Percentiles rank a stretch among this genome's conserved stretches.
Conservation (phyloP, 139 green algal genomes). For the Chlorella ohadii region DNA sequence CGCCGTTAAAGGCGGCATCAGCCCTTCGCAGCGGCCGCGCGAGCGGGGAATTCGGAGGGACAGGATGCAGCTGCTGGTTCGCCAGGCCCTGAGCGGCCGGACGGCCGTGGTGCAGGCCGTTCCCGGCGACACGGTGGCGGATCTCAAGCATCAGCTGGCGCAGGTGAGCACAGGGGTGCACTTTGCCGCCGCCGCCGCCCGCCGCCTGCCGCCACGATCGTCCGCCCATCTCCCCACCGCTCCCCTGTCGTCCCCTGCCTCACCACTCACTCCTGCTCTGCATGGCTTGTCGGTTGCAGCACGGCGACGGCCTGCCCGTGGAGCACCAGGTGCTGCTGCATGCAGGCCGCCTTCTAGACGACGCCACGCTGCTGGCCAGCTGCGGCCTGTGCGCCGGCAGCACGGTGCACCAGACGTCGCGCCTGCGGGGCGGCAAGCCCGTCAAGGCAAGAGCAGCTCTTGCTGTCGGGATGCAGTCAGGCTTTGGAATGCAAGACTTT, state of each 20-base stretch:
- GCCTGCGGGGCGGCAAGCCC: conserved; percentile 42
- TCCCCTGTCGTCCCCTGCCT: not conserved
- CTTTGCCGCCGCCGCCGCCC: not conserved
- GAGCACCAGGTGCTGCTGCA: conserved; percentile 50
- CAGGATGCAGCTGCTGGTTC: conserved; percentile 71
- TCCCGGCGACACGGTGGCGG: conserved; percentile 31
- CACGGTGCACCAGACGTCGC: conserved; percentile 34
- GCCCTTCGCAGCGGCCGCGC: too few relatives aligned
- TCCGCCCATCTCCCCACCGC: not conserved
- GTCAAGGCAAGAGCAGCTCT: conserved; percentile 23
- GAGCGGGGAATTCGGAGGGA: not conserved
- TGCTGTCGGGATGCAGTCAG: too few relatives aligned
- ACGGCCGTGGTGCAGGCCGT: conserved; percentile 41
- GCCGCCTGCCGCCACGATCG: not conserved
- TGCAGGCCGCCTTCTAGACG: conserved; percentile 43
- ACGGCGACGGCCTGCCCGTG: conserved; percentile 38
- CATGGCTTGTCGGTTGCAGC: conserved; percentile 33
- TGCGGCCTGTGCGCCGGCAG: conserved; percentile 9
- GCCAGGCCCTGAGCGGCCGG: conserved; percentile 35
- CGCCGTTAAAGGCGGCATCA: too few relatives aligned
- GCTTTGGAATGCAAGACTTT: too few relatives aligned
- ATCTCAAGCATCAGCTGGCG: conserved; percentile 52
- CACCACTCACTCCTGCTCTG: conserved; percentile 25
- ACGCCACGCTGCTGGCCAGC: not conserved
- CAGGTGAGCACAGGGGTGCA: conserved; percentile 47